phyloP scores from a whole-genome alignment of 257 asterid species.

The Solanum commersonii region DNA sequence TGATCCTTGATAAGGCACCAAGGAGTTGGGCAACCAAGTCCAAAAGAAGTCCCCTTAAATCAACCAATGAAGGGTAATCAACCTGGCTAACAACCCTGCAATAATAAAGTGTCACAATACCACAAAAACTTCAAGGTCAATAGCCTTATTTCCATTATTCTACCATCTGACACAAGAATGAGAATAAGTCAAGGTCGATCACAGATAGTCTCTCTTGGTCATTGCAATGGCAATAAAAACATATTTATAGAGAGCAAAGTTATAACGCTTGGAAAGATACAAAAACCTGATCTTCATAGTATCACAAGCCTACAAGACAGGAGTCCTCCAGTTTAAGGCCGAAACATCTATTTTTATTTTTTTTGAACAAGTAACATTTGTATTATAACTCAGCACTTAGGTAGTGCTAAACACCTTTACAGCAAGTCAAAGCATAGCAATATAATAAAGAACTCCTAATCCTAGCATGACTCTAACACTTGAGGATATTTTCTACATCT shows the following conservation, averaged over 20 bases:
- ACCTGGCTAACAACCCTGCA: constrained; percentile 97
- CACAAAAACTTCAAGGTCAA: not conserved
- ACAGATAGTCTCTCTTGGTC: not conserved
- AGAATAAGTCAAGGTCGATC: not conserved
- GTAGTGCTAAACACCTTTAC: not conserved
- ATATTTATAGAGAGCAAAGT: not conserved
- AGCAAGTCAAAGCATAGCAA: not conserved
- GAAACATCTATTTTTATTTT: not conserved
- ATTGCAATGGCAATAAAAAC: not conserved
- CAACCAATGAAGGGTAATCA: constrained; percentile 96
- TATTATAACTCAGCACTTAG: not conserved
- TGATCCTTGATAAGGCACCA: constrained; percentile 94
- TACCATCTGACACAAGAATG: not conserved
- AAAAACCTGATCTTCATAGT: not conserved
- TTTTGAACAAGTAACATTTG: not conserved
- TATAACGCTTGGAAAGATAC: not conserved
- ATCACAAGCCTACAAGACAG: not conserved
- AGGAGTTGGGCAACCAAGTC: constrained; percentile 98
- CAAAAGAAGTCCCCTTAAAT: constrained; percentile 95
- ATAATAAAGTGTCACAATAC: constrained; percentile 8
- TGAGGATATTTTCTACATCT: not conserved
- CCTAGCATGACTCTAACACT: not conserved
- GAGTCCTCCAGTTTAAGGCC: not conserved
- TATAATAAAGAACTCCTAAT: not conserved
- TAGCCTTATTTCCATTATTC: not conserved